Evolutionary conservation across 1,284 basidiomycete genomes (phyloP).

Genomic region (Mycosarcoma maydis): DNA sequence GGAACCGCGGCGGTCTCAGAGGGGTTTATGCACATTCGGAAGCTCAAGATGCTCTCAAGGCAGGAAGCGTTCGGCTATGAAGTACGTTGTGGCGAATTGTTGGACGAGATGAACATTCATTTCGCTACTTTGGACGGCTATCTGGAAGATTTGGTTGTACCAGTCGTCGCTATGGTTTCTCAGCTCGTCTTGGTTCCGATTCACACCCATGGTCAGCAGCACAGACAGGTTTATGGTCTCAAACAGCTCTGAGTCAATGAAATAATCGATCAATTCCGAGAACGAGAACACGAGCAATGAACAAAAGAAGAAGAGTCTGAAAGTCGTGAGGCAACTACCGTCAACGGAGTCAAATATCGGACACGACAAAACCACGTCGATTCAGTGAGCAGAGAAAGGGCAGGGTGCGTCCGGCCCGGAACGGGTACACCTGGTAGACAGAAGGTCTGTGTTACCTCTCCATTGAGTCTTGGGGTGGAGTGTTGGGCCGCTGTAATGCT

Average conservation of each 20-base stretch:
- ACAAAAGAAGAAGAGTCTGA: too few relatives aligned
- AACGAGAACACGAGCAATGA: too few relatives aligned
- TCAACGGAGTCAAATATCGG: too few relatives aligned
- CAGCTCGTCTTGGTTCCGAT: constrained; percentile 4
- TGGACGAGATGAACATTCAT: neutral
- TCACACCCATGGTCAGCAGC: neutral
- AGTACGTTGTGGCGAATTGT: neutral
- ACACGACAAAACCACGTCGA: too few relatives aligned
- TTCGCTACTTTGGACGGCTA: neutral
- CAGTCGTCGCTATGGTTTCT: neutral
- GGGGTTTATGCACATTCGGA: neutral
- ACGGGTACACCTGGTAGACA: too few relatives aligned
- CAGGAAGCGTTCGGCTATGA: neutral
- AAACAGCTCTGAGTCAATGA: neutral
- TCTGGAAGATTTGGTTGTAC: neutral
- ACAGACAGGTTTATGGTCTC: neutral
- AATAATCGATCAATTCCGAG: too few relatives aligned
- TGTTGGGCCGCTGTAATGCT: too few relatives aligned
- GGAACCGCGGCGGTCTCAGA: neutral
- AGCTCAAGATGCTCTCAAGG: neutral
- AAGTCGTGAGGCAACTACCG: too few relatives aligned
- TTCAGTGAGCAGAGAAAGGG: too few relatives aligned
- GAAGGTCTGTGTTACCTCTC: too few relatives aligned
- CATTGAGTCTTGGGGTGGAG: too few relatives aligned
- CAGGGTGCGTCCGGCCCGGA: too few relatives aligned